Evolutionary conservation across 441 rosid species (phyloP), one percentile per base, ranked within the genome.

Genomic region (Arabidopsis hybrid): DNA sequence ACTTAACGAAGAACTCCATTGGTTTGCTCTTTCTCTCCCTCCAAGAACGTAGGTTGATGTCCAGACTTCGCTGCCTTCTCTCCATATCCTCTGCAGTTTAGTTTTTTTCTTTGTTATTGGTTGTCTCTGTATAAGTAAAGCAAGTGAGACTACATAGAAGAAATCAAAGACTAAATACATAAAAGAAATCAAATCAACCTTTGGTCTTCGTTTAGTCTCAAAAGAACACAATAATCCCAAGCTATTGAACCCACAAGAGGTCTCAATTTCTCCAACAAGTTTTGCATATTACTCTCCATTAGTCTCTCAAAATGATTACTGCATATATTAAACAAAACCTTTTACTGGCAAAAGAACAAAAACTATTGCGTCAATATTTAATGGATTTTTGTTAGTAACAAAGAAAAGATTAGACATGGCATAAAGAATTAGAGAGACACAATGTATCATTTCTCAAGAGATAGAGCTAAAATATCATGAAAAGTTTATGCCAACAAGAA

Each of bases 191-290:
- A 60, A 62, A 47, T 45, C 14, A n/a, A 93, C 97, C 97, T 94
- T 81, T 88, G 98, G 78, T 91, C 91, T 46, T 90, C 92, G 47
- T 86, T 84, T 63, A 91, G 59, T 76, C 80, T 89, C 98, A 97
- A 94, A 58, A 89, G 82, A 76, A 88, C 85, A 63, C 96, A 90
- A 76, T 87, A 91, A 67, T 91, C 93, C 97, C 97, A 91, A 34
- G 88, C 88, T 40, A 80, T 79, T 8, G 79, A 71, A 51, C 95
- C 95, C 60, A 91, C 95, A 4, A 94, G 81, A 35, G 86, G 86
- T 64, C 98, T 88, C n/a, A 91, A 73, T 78, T 85, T 88, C 67
- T 88, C 95, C 89, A 78, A 81, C 61, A 85, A 78, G 63, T 78
- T 78, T 29, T 81, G 85, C 60, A 84, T 74, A 61, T 32, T 77